Evolutionary conservation across 345 rosid species (phyloP), one percentile per base, ranked within the genome.

Genomic region (Eucalyptus shirleyi): DNA sequence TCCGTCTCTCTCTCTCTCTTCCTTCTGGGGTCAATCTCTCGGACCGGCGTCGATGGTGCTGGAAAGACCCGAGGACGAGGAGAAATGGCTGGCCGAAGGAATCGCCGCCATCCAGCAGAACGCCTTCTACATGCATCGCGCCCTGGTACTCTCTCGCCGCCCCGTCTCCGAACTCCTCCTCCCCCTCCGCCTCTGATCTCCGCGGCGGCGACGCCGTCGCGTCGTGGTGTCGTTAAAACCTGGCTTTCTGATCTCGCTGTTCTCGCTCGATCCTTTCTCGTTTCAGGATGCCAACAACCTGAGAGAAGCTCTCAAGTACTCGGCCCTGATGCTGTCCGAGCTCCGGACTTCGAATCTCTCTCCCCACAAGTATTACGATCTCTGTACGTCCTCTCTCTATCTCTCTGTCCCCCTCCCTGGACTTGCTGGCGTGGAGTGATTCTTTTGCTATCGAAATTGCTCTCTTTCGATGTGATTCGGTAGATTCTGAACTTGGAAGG

Each of bases 31-130:
- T 65, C 47, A 19, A 34, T 40, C 47, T 40, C 30, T 77, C 47
- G 85, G 44, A 23, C 85, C 85, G 59, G 59, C 59, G 85, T 77
- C 85, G 49, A 65, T 60, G 80, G 85, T 60, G 89, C 65, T 88
- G 53, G 83, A 65, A 45, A 14, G 50, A 30, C 6, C 91, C 12
- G 99, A 97, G 90, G 97, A 96, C 90, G 99, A 96, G 91, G 98
- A 97, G 51, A 96, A 96, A 92, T 97, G 99, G 99, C 94, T 97
- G 87, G 96, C 99, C n/a, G 99, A 96, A 90, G 99, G 96, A 90
- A 97, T 97, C 94, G 97, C 98, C 89, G 95, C 94, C 92, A 93
- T 97, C 87, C 99, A 96, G 89, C 99, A 96, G 89, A 96, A 95
- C 93, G 98, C 99, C 89, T 96, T 94, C 90, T 95, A 92, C 93